Evolutionary conservation across 148 eudicot genomes (phyloP).

Genomic region (Camellia granthamiana): DNA sequence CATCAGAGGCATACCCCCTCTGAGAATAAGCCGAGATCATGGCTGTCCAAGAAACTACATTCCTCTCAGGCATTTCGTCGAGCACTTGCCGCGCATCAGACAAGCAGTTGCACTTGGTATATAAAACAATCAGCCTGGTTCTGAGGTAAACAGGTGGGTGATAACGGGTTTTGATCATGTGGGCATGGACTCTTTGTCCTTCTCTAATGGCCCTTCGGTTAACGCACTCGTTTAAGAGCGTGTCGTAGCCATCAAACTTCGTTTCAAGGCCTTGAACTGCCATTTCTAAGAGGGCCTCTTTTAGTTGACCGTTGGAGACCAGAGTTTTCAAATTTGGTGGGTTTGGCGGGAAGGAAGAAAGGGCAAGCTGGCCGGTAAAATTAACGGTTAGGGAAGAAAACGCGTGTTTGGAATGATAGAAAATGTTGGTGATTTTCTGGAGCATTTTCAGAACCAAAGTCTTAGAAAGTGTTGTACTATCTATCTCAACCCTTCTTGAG

Average conservation of each 20-base stretch:
- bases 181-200: constrained; percentile 89
- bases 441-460: constrained; percentile 18
- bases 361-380: constrained; percentile 31
- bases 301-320: constrained; percentile 47
- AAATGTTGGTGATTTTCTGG: background rate
- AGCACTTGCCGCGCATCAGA: constrained; percentile 63
- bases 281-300: constrained; percentile 61
- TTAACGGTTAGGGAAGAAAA: constrained; percentile 1
- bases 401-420: background rate
- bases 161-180: constrained; percentile 76
- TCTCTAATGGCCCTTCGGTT: constrained; percentile 47
- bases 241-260: constrained; percentile 64
- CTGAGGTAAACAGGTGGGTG: constrained; percentile 58
- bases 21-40: constrained; percentile 72
- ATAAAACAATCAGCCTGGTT: constrained; percentile 62
- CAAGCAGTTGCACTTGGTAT: constrained; percentile 55
- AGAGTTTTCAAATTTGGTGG: constrained; percentile 28
- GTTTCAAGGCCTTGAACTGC: constrained; percentile 49
- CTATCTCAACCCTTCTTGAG: background rate
- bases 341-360: constrained; percentile 17
- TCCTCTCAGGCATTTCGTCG: constrained; percentile 83
- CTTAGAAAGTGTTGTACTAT: background rate
- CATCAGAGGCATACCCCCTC: constrained; percentile 46
- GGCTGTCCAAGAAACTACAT: constrained; percentile 92
- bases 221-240: constrained; percentile 65